These are phyloP conservation scores for Aphanocladium album DNA, from an alignment of 2,329 filamentous ascomycete species.

Conservation along the genomic window DNA sequence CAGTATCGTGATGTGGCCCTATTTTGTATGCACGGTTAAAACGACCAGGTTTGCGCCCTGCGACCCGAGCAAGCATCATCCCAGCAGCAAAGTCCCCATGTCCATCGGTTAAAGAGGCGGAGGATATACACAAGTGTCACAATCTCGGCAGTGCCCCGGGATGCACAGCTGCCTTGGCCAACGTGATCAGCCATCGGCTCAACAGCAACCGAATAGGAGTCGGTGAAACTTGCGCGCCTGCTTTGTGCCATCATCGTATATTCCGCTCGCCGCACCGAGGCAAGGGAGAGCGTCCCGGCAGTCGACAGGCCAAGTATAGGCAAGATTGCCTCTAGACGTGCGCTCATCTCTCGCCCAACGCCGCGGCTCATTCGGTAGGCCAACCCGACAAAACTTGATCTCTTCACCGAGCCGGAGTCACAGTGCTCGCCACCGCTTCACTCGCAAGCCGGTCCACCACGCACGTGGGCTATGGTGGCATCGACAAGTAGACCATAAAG, in stretches of 20 bases:
- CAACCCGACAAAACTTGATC: not conserved
- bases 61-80: not conserved
- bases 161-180: not conserved
- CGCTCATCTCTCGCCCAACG: not conserved
- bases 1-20: conserved; percentile 1
- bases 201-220: not conserved
- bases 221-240: not conserved
- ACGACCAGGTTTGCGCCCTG: not conserved
- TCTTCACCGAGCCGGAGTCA: not conserved
- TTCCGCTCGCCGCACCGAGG: too few species aligned
- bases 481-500: not conserved
- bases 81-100: not conserved
- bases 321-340: not conserved
- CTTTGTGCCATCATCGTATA: not conserved
- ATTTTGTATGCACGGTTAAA: not conserved
- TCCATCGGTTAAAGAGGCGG: not conserved
- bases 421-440: not conserved
- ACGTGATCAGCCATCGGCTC: not conserved
- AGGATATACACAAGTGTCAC: not conserved
- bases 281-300: too few species aligned
- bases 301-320: not conserved
- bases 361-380: too few species aligned
- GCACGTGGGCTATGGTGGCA: not conserved
- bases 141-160: not conserved
- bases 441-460: not conserved